phyloP scores from a whole-genome alignment of 176 grass and related monocot species.

The Carex myosuroides region DNA sequence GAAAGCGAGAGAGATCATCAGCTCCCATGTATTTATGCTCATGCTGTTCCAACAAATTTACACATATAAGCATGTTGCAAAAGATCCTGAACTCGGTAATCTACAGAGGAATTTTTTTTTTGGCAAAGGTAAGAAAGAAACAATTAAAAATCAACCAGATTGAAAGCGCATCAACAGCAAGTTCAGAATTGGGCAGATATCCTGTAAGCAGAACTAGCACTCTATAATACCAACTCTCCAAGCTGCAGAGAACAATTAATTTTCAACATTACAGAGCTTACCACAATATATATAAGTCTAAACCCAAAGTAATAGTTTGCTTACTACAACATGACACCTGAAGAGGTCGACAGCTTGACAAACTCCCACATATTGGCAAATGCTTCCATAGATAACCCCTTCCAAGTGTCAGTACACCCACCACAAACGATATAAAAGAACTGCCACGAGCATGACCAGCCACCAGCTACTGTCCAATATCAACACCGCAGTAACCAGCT shows the following conservation, averaged over 20 bases:
- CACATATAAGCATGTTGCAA: not conserved
- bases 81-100: not conserved
- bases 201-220: slow-evolving; percentile 57
- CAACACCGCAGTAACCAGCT: not conserved
- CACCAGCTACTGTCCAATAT: slow-evolving; percentile 4
- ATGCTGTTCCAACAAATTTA: slow-evolving; percentile 27
- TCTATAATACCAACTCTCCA: slow-evolving; percentile 81
- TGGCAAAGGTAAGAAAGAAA: not conserved
- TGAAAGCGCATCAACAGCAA: slow-evolving; percentile 66
- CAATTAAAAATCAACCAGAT: slow-evolving; percentile 41
- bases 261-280: not conserved
- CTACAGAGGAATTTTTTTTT: not conserved
- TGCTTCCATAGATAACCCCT: slow-evolving; percentile 29
- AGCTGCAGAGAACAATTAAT: slow-evolving; percentile 25
- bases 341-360: slow-evolving; percentile 27
- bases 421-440: slow-evolving; percentile 21
- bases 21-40: slow-evolving; percentile 69
- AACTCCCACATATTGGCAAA: slow-evolving; percentile 20
- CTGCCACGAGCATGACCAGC: slow-evolving; percentile 18
- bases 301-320: not conserved
- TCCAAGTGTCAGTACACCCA: slow-evolving; percentile 33
- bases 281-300: not conserved
- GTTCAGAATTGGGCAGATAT: slow-evolving; percentile 52
- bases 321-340: slow-evolving; percentile 39
- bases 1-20: slow-evolving; percentile 86